These are phyloP conservation scores for Cryptosporidium bovis DNA, from an alignment of 169 alveolate genomes.

Conservation along the genomic window DNA sequence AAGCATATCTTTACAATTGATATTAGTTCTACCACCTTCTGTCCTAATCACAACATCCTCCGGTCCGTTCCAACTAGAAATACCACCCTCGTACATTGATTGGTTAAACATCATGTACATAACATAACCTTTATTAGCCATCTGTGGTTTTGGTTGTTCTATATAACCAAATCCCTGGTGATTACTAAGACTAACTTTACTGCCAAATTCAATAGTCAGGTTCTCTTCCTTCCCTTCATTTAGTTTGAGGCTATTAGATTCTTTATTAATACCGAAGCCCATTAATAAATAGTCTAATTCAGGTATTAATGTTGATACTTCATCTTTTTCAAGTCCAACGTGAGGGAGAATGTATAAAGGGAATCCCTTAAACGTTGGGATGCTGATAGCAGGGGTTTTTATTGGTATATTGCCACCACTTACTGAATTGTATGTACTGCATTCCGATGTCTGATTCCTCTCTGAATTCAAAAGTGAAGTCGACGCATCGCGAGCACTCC, in stretches of 20 bases:
- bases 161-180: conserved; percentile 6
- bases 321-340: neutral
- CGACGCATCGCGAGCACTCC: neutral
- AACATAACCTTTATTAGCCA: conserved; percentile 34
- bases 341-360: conserved; percentile 54
- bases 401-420: neutral
- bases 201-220: neutral
- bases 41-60: conserved; percentile 30
- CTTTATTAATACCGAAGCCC: conserved; percentile 19
- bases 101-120: conserved; percentile 57
- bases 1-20: conserved; percentile 19
- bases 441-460: neutral
- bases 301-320: conserved; percentile 21
- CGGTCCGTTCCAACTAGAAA: conserved; percentile 56
- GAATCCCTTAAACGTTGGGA: conserved; percentile 56
- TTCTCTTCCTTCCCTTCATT: neutral
- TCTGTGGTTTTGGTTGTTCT: conserved; percentile 41
- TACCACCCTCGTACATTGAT: conserved; percentile 9
- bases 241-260: neutral
- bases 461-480: neutral
- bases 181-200: neutral
- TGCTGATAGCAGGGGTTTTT: conserved; percentile 47
- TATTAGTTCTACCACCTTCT: conserved; percentile 23
- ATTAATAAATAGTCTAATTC: conserved; percentile 37
- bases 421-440: neutral